A percentile compares a stretch with the other conserved stretches of the same genome.
Conservation (phyloP, 305 asterid species). For the Withania somnifera region DNA sequence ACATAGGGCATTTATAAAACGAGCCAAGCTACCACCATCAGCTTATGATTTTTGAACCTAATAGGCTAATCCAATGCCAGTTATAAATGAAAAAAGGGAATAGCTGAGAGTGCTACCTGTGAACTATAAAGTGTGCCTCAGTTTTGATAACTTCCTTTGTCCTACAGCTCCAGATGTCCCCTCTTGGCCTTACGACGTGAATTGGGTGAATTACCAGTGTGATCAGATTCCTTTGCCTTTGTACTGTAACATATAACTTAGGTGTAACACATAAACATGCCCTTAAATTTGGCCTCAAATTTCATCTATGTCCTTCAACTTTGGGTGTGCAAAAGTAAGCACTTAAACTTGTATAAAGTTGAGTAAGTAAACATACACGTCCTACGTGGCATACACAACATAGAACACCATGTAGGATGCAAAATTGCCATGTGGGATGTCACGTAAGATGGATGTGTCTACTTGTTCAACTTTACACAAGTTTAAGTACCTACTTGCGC, state of each 20-base stretch:
- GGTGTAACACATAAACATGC: too few species aligned
- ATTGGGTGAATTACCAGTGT: conserved; percentile 30
- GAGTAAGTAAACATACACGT: too few species aligned
- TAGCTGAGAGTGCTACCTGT: not conserved
- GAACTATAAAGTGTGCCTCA: not conserved
- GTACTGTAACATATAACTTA: conserved; percentile 43
- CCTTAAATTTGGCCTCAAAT: too few species aligned
- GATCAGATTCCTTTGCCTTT: conserved; percentile 31
- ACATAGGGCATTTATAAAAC: not conserved
- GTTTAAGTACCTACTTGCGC: too few species aligned
- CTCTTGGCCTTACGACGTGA: conserved; percentile 79
- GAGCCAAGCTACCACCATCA: not conserved
- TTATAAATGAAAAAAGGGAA: not conserved
- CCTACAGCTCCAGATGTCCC: conserved; percentile 45
- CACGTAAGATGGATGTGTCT: too few species aligned
- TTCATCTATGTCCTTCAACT: too few species aligned
- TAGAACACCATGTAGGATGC: too few species aligned
- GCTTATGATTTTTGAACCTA: not conserved
- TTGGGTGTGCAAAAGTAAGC: too few species aligned
- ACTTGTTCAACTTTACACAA: too few species aligned
- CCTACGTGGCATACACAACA: too few species aligned
- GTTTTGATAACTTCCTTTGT: not conserved
- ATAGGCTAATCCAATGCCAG: not conserved
- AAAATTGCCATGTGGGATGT: too few species aligned
- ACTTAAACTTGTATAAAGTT: too few species aligned